These are phyloP conservation scores for Salicornia ramosissima DNA, from an alignment of 148 eudicot genomes.

Conservation along the genomic window DNA sequence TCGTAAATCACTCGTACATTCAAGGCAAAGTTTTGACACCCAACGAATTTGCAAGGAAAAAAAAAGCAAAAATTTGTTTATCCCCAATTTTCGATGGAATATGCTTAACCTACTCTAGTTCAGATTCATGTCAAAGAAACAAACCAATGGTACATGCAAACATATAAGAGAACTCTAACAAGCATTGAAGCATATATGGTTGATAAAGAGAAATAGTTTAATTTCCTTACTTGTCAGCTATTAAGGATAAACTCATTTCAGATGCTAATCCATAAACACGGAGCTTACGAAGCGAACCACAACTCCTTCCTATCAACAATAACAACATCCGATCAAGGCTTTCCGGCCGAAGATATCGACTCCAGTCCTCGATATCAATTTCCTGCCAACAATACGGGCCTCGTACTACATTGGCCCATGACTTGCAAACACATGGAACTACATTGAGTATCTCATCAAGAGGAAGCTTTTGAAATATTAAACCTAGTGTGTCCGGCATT, in stretches of 20 bases:
- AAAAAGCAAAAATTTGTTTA: too few relatives aligned
- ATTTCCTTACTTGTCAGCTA: constrained; percentile 62
- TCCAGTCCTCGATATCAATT: constrained; percentile 79
- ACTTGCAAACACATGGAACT: constrained; percentile 65
- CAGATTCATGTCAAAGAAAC: too few relatives aligned
- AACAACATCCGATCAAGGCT: constrained; percentile 61
- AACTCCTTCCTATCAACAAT: constrained; percentile 50
- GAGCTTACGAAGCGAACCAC: constrained; percentile 57
- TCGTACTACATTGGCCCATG: constrained; percentile 59
- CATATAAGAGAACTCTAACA: neutral
- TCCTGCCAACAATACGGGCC: constrained; percentile 92
- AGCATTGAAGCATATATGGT: neutral
- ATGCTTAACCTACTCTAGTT: too few relatives aligned
- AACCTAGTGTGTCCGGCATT: constrained; percentile 67
- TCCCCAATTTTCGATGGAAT: too few relatives aligned
- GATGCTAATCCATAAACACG: constrained; percentile 53
- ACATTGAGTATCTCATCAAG: constrained; percentile 58
- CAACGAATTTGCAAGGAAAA: too few relatives aligned
- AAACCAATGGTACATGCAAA: too few relatives aligned
- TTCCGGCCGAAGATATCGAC: constrained; percentile 43
- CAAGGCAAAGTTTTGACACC: too few relatives aligned
- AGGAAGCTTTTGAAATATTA: constrained; percentile 60
- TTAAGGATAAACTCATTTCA: constrained; percentile 39
- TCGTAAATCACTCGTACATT: too few relatives aligned
- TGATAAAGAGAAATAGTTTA: neutral